phyloP scores from a whole-genome alignment of 371 early-diverging fungal genomes.

The Apophysomyces ossiformis region DNA sequence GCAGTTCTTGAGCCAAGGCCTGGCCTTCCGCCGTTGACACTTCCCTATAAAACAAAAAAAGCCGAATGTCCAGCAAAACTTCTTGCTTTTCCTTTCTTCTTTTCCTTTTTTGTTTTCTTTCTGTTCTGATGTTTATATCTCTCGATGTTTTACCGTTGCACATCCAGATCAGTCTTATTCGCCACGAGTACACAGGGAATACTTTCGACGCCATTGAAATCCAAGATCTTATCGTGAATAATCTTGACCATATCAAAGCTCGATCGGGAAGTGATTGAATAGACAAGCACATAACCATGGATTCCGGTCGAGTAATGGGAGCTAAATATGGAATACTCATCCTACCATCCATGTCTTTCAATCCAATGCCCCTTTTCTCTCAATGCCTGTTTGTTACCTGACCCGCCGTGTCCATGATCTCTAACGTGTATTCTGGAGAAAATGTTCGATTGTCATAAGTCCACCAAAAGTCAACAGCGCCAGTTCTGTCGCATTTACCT shows the following conservation, averaged over 20 bases:
- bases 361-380: not conserved
- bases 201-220: slow-evolving; percentile 80
- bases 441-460: no score
- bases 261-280: slow-evolving; percentile 74
- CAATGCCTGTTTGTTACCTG: slow-evolving; percentile 54
- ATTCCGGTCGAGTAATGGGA: slow-evolving; percentile 79
- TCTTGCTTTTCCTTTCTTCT: no score
- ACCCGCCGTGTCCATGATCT: slow-evolving; percentile 90
- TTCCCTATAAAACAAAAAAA: slow-evolving; percentile 41
- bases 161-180: slow-evolving; percentile 81
- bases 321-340: slow-evolving; percentile 86
- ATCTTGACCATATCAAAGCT: slow-evolving; percentile 80
- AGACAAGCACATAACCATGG: slow-evolving; percentile 86
- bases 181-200: slow-evolving; percentile 82
- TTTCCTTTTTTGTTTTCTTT: not conserved
- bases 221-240: slow-evolving; percentile 87
- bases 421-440: slow-evolving; percentile 66
- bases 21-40: slow-evolving; percentile 69
- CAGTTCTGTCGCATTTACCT: not conserved
- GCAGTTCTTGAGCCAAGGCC: slow-evolving; percentile 44
- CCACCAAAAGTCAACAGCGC: no score
- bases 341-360: slow-evolving; percentile 43
- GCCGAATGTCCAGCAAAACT: not conserved
- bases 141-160: slow-evolving; percentile 48
- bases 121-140: not conserved